Evolutionary conservation across 2,329 filamentous ascomycete species (phyloP).

Genomic region (Podosphaera xanthii): DNA sequence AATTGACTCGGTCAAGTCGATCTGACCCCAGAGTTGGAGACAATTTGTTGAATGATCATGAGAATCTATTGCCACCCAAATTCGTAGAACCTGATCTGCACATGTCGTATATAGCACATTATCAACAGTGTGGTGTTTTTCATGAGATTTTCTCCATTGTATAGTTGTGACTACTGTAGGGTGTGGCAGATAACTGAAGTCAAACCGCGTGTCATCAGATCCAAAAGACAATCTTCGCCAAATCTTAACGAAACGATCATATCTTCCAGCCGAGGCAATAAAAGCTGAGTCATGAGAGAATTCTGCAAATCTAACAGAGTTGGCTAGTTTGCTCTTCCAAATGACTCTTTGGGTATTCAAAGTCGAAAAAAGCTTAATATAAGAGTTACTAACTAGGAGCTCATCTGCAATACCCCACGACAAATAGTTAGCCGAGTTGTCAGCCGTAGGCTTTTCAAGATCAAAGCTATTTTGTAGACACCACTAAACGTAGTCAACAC

Average conservation of each 20-base stretch:
- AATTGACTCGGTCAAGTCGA: constrained; percentile 55
- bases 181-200: constrained; percentile 77
- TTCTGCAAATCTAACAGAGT: constrained; percentile 45
- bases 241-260: constrained; percentile 72
- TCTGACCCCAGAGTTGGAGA: constrained; percentile 56
- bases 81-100: constrained; percentile 52
- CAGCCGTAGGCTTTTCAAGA: constrained; percentile 18
- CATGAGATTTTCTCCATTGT: constrained; percentile 63
- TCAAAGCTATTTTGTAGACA: constrained; percentile 38
- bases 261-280: constrained; percentile 56
- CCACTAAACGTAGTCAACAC: constrained; percentile 25
- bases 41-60: constrained; percentile 36
- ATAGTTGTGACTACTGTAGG: constrained; percentile 57
- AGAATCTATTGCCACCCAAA: constrained; percentile 63
- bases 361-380: constrained; percentile 44
- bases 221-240: constrained; percentile 80
- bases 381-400: constrained; percentile 51
- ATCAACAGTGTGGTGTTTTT: constrained; percentile 55
- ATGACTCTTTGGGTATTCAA: constrained; percentile 27
- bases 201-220: constrained; percentile 62
- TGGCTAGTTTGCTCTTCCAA: constrained; percentile 59
- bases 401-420: constrained; percentile 82
- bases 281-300: constrained; percentile 75
- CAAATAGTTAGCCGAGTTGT: constrained; percentile 27
- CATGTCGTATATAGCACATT: constrained; percentile 84